Percentiles rank a stretch among this genome's conserved stretches.
These are phyloP conservation scores for Aspergillaceae sp. DNA, from an alignment of 2,329 filamentous ascomycete species.

Conservation along the genomic window DNA sequence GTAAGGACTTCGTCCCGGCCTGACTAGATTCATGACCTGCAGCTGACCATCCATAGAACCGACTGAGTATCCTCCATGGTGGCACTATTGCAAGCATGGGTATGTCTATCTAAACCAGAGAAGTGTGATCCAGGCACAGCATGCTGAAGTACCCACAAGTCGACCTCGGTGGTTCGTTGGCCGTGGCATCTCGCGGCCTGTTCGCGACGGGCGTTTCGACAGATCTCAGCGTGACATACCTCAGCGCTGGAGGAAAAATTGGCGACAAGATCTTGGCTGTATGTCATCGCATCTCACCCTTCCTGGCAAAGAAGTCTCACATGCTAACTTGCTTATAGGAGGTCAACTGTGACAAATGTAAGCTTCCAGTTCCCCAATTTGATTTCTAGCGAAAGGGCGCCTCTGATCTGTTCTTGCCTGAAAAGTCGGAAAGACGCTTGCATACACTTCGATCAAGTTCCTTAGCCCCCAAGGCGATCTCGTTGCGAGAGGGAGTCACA, in stretches of 20 bases:
- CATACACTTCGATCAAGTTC: conserved; percentile 56
- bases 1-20: conserved; percentile 29
- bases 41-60: conserved; percentile 42
- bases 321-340: conserved; percentile 34
- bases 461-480: conserved; percentile 50
- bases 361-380: conserved; percentile 6
- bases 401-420: too few relatives aligned
- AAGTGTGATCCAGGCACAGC: background rate
- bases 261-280: conserved; percentile 51
- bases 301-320: background rate
- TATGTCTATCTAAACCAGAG: conserved; percentile 13
- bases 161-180: conserved; percentile 58
- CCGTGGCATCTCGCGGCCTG: conserved; percentile 56
- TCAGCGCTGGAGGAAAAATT: conserved; percentile 55
- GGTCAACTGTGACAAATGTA: conserved; percentile 58
- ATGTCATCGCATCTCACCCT: conserved; percentile 13
- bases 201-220: conserved; percentile 60
- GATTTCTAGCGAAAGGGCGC: background rate
- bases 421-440: conserved; percentile 56
- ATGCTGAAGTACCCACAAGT: conserved; percentile 30
- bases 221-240: conserved; percentile 58
- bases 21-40: background rate
- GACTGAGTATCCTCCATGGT: conserved; percentile 57
- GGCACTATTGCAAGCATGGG: conserved; percentile 57
- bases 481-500: conserved; percentile 58